Percentiles rank a stretch among this genome's conserved stretches.
Evolutionary conservation across 208 protist genomes (phyloP).

Genomic region (Acanthamoeba triangularis): DNA sequence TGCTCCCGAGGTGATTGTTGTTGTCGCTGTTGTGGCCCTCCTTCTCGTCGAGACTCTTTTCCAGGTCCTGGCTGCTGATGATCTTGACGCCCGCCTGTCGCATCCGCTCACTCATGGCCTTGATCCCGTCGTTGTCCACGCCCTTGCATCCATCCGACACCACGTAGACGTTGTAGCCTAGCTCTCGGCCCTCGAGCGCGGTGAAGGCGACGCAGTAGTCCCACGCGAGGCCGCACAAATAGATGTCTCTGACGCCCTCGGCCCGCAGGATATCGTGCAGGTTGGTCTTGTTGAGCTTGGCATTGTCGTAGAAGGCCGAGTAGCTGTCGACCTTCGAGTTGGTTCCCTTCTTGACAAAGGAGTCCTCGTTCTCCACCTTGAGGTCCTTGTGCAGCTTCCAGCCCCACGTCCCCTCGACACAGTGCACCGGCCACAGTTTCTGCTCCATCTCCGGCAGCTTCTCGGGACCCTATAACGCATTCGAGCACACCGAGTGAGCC

Average conservation of each 20-base stretch:
- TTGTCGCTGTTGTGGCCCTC: not conserved
- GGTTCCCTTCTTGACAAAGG: constrained; percentile 78
- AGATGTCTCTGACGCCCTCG: constrained; percentile 71
- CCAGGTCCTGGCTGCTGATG: constrained; percentile 25
- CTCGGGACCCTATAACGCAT: not conserved
- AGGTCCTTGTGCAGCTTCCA: constrained; percentile 61
- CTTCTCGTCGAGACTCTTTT: not conserved
- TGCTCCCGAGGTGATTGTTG: not conserved
- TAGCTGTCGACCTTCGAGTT: constrained; percentile 81
- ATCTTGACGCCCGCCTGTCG: constrained; percentile 37
- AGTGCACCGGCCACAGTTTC: constrained; percentile 39
- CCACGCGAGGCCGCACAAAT: constrained; percentile 77
- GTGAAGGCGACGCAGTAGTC: constrained; percentile 84
- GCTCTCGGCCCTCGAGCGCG: not conserved
- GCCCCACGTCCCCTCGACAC: constrained; percentile 46
- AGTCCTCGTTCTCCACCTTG: constrained; percentile 26
- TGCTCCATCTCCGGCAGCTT: constrained; percentile 58
- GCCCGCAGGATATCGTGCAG: constrained; percentile 72
- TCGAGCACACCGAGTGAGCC: not conserved
- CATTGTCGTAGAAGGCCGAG: constrained; percentile 83
- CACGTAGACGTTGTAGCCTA: constrained; percentile 81
- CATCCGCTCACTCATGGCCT: constrained; percentile 29
- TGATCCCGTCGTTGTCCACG: not conserved
- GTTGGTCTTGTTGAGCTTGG: constrained; percentile 70
- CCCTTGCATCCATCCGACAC: constrained; percentile 75